A percentile compares a stretch with the other conserved stretches of the same genome.
Evolutionary conservation across 2,329 filamentous ascomycete genomes (phyloP).

Genomic region (Chaetomium olivaceum): DNA sequence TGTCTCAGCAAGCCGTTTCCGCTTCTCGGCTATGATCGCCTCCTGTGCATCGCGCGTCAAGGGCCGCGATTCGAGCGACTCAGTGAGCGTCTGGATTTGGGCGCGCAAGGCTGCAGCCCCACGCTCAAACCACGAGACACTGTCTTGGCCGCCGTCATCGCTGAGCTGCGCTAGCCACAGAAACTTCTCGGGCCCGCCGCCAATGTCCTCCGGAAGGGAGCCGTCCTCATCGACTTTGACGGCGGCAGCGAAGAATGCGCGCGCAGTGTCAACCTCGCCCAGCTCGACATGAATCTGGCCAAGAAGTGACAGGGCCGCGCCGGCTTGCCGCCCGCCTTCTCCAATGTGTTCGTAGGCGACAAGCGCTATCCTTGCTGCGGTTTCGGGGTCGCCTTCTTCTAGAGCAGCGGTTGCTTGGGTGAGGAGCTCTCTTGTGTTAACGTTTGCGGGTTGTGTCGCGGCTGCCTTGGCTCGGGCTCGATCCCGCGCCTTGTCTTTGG

Average conservation of each 20-base stretch:
- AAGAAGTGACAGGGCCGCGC: slow-evolving; percentile 68
- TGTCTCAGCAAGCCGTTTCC: slow-evolving; percentile 81
- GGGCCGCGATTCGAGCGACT: slow-evolving; percentile 41
- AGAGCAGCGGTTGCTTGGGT: slow-evolving; percentile 38
- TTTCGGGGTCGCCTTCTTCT: slow-evolving; percentile 39
- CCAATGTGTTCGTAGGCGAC: slow-evolving; percentile 48
- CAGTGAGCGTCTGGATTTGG: slow-evolving; percentile 67
- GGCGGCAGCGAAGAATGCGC: slow-evolving; percentile 70
- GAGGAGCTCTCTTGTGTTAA: slow-evolving; percentile 36
- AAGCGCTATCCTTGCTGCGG: slow-evolving; percentile 40
- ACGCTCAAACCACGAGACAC: slow-evolving; percentile 66
- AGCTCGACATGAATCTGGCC: slow-evolving; percentile 81
- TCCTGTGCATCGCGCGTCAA: slow-evolving; percentile 32
- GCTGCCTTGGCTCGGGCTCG: slow-evolving; percentile 28
- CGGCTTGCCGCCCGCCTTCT: slow-evolving; percentile 53
- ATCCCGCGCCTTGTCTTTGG: slow-evolving; percentile 29
- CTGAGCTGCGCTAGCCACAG: slow-evolving; percentile 90
- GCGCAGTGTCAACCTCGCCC: slow-evolving; percentile 76
- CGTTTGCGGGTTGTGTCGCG: slow-evolving; percentile 22
- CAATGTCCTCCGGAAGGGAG: slow-evolving; percentile 64
- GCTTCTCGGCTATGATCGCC: slow-evolving; percentile 57
- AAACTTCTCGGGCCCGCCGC: slow-evolving; percentile 90
- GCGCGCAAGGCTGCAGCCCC: slow-evolving; percentile 72
- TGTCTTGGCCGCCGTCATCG: slow-evolving; percentile 66
- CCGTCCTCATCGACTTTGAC: slow-evolving; percentile 77